Base-by-base conservation (phyloP, 2,329 filamentous ascomycete species). In the Trichothecium roseum region DNA sequence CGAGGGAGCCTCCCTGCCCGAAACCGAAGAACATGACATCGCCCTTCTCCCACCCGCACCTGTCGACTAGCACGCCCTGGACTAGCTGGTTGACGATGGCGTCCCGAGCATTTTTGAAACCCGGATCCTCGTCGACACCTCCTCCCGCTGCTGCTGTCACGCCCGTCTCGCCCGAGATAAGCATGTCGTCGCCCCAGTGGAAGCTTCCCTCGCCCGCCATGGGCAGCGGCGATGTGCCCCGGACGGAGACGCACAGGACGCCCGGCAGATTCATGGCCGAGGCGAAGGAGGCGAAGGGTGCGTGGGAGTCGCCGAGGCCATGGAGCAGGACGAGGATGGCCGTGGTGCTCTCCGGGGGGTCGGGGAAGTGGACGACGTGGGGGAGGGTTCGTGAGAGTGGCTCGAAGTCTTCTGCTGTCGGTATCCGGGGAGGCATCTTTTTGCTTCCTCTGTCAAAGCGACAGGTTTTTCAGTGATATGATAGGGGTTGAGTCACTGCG, bases 291-390 rank as follows among this genome's bases (percentile, higher is more conserved):
- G 74, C 69, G 55, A 91, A 93, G 26, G 82, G 68, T 3, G 54
- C 50, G 40, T 84, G 72, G 24, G 72, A 76, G 60, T 94, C 87
- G 42, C 87, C 87, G 10, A 94, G 72, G 43, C 86, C 86, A 57
- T 94, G 87, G 39, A 94, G 75, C 35, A 94, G 72, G 51, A 94
- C 62, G 42, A 94, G 74, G 45, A 93, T 68, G 47, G 88, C 81
- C 30, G 78, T 82, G 8, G 81, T 74, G 10, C 72, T 71, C 41
- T 81, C 74, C 27, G 71, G 61, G 16, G 71, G 67, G 18, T 62
- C 54, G 29, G 69, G 69, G 50, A 63, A 69, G 45, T 69, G 60
- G 31, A 71, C 53, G 34, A 63, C 57, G 39, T 67, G 49, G 10
- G 59, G 59, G 35, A 72, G 56, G 30, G 50, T 50, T 28, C 60